phyloP scores from a whole-genome alignment of 2,329 filamentous ascomycete species.

The Trichoderma cornu-damae region DNA sequence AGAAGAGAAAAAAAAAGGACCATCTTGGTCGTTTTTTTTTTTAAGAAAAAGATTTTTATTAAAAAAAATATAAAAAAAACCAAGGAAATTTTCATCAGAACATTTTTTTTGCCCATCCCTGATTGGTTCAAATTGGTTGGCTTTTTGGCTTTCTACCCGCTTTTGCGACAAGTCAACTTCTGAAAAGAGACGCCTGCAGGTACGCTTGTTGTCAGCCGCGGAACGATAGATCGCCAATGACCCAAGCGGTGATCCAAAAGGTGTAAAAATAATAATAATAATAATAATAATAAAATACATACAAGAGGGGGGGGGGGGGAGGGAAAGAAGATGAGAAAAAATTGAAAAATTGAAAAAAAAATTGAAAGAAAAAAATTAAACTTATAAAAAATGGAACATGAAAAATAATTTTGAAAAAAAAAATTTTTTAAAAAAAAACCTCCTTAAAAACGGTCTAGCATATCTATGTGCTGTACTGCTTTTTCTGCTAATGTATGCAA shows the following conservation, averaged over 20 bases:
- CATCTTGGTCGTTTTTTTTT: too few relatives aligned
- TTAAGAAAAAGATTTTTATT: too few relatives aligned
- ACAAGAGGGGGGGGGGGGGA: too few relatives aligned
- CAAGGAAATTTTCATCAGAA: too few relatives aligned
- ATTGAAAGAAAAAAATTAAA: background rate
- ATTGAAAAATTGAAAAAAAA: background rate
- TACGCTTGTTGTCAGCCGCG: slow-evolving; percentile 15
- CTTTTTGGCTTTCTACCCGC: background rate
- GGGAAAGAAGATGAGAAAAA: background rate
- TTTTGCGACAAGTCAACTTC: background rate
- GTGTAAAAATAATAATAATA: too few relatives aligned
- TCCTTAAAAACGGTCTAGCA: background rate
- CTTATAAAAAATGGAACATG: background rate
- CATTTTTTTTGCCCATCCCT: too few relatives aligned
- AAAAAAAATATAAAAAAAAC: background rate
- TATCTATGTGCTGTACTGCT: too few relatives aligned
- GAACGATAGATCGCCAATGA: slow-evolving; percentile 3
- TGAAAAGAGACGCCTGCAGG: slow-evolving; percentile 13
- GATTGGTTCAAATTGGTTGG: too few relatives aligned
- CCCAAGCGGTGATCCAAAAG: background rate
- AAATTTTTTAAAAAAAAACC: background rate
- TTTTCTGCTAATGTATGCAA: background rate
- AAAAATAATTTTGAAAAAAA: background rate
- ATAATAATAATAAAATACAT: too few relatives aligned
- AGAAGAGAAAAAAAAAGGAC: too few relatives aligned